Evolutionary conservation across 225 moss, liverwort and hornwort genomes (phyloP).

Genomic region (Anthoceros angustus): DNA sequence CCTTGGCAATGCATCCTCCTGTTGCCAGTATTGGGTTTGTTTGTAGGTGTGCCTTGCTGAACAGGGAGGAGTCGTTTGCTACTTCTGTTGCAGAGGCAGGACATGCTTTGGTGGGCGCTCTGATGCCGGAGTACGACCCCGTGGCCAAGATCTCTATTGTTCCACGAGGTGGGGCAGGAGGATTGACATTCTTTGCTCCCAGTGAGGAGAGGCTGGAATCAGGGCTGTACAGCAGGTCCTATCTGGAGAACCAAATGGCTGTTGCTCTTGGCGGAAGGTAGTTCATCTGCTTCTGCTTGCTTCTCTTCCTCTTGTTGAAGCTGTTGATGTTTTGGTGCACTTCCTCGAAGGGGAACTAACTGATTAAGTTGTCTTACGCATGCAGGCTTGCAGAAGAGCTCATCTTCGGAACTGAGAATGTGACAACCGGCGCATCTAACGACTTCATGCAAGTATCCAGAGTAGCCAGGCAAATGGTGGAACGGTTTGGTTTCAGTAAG

Average conservation of each 20-base stretch:
- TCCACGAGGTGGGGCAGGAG: slow-evolving; percentile 66
- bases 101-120: slow-evolving; percentile 59
- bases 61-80: background rate
- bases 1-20: background rate
- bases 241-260: slow-evolving; percentile 70
- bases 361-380: background rate
- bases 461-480: slow-evolving; percentile 72
- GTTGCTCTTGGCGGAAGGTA: slow-evolving; percentile 77
- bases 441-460: slow-evolving; percentile 81
- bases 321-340: background rate
- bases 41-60: background rate
- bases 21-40: background rate
- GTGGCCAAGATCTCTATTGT: slow-evolving; percentile 78
- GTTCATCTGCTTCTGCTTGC: background rate
- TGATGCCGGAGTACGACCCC: slow-evolving; percentile 67
- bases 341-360: background rate
- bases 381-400: slow-evolving; percentile 58
- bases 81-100: slow-evolving; percentile 42
- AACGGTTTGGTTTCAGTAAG: slow-evolving; percentile 69
- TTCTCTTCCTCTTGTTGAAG: no score
- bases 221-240: slow-evolving; percentile 59
- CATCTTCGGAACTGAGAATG: slow-evolving; percentile 60
- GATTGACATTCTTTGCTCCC: slow-evolving; percentile 72
- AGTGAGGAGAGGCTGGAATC: slow-evolving; percentile 71
- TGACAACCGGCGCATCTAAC: slow-evolving; percentile 59